Conservation (phyloP, 768 basidiomycete species). For the Phylloporus rhodoxanthus region DNA sequence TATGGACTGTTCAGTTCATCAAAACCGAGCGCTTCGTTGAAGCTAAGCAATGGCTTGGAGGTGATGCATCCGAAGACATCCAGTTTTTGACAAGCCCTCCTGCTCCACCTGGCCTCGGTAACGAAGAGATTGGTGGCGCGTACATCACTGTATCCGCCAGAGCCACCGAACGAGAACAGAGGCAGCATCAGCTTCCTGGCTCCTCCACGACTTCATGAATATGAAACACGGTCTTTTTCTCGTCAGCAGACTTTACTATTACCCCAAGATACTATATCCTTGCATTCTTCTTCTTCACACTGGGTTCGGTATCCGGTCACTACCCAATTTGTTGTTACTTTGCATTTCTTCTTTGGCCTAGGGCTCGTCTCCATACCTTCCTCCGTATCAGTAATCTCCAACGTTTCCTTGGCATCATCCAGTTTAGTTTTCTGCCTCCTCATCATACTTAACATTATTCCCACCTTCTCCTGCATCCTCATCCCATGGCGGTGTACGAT, state of each 20-base stretch:
- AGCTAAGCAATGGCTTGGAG: constrained; percentile 72
- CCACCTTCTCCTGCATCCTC: constrained; percentile 16
- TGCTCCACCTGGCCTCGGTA: constrained; percentile 64
- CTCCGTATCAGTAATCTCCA: constrained; percentile 28
- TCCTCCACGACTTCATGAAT: constrained; percentile 28
- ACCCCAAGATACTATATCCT: constrained; percentile 27
- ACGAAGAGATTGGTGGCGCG: constrained; percentile 74
- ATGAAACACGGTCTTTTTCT: constrained; percentile 13
- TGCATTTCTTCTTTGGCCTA: constrained; percentile 16
- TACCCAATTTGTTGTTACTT: constrained; percentile 19
- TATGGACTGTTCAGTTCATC: constrained; percentile 57
- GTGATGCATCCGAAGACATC: constrained; percentile 63
- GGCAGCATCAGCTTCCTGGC: constrained; percentile 22
- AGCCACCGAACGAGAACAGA: constrained; percentile 59
- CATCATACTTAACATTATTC: constrained; percentile 26
- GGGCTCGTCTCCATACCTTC: constrained; percentile 26
- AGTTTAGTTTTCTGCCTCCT: constrained; percentile 20
- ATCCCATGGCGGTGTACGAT: constrained; percentile 29
- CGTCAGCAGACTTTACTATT: constrained; percentile 22
- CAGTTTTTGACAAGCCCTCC: constrained; percentile 51
- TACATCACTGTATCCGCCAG: constrained; percentile 83
- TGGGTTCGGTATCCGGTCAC: constrained; percentile 18
- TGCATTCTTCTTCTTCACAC: constrained; percentile 17
- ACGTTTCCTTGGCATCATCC: constrained; percentile 24
- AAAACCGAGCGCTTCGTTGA: constrained; percentile 79